Evolutionary conservation across 1,284 basidiomycete species (phyloP), one percentile per base, ranked within the genome.

Genomic region (Limonomyces culmigenus): DNA sequence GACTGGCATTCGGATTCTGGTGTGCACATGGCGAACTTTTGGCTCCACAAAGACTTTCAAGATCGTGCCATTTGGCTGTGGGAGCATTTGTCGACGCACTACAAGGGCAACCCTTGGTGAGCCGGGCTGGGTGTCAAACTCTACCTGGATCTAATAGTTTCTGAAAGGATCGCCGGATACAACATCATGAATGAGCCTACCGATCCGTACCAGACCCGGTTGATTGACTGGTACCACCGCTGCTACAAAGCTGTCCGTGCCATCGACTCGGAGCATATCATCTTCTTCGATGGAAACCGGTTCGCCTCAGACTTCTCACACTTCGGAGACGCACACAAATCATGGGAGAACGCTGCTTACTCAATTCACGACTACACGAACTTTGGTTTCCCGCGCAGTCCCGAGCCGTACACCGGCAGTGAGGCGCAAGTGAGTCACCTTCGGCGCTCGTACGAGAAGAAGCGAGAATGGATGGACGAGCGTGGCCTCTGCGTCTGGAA

Each of bases 111-210:
- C 47, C 51, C 29, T 12, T 37, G 36, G 36, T n/a, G n/a, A n/a
- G n/a, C n/a, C 20, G 20, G 18, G n/a, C n/a, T n/a, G n/a, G n/a
- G n/a, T n/a, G n/a, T n/a, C n/a, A n/a, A n/a, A n/a, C 35, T 19
- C 6, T 16, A 37, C 37, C 62, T n/a, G n/a, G n/a, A n/a, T n/a
- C 32, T 84, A 79, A 78, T n/a, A n/a, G n/a, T n/a, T n/a, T n/a
- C n/a, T n/a, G n/a, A n/a, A n/a, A n/a, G n/a, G n/a, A 59, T 76
- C 42, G 70, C 67, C 2, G 74, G 65, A 5, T 85, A 80, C 53
- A 84, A 84, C 53, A 68, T 71, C 3, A 58, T 85, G 33, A 85
- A 84, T 53, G 80, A 85, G 51, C 81, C 80, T 5, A 65, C 77
- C 0, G 78, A 83, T 49, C 61, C 68, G 12, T 50, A 58, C 11